Conservation (phyloP, 208 protist genomes). For the Endotrypanum monterogeii region DNA sequence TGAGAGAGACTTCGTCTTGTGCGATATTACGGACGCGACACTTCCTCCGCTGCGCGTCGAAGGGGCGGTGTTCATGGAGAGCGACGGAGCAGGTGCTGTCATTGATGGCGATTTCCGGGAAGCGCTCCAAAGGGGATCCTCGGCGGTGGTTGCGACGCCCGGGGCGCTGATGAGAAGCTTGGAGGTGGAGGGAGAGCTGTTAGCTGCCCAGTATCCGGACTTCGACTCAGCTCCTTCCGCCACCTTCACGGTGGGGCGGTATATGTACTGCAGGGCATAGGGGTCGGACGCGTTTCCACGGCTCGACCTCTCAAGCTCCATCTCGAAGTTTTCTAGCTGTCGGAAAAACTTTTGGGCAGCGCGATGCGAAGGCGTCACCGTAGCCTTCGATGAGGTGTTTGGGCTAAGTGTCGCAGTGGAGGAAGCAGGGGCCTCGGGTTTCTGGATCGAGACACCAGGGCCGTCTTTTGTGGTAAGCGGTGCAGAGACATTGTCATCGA, state of each 20-base stretch:
- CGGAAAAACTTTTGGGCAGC: slow-evolving; percentile 23
- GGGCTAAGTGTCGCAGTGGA: neutral
- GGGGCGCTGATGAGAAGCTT: neutral
- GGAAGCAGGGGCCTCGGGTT: neutral
- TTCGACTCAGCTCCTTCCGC: neutral
- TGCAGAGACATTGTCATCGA: neutral
- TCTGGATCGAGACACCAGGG: neutral
- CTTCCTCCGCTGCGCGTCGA: neutral
- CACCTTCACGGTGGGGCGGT: slow-evolving; percentile 29
- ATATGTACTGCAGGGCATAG: slow-evolving; percentile 12
- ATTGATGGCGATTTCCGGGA: neutral
- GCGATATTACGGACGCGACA: neutral
- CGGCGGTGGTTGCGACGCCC: neutral
- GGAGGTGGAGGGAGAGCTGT: slow-evolving; percentile 21
- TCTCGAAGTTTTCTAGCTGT: slow-evolving; percentile 27
- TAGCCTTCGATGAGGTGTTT: neutral
- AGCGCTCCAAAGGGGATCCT: neutral
- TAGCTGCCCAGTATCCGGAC: neutral
- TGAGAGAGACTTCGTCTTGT: neutral
- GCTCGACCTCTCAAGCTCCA: slow-evolving; percentile 13
- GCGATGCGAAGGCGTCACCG: slow-evolving; percentile 5
- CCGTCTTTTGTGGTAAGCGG: neutral
- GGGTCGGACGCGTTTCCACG: slow-evolving; percentile 11
- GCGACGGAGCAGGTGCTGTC: neutral
- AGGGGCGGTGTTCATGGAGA: neutral